phyloP scores from a whole-genome alignment of 1,284 basidiomycete genomes.

The Cerioporus squamosus region DNA sequence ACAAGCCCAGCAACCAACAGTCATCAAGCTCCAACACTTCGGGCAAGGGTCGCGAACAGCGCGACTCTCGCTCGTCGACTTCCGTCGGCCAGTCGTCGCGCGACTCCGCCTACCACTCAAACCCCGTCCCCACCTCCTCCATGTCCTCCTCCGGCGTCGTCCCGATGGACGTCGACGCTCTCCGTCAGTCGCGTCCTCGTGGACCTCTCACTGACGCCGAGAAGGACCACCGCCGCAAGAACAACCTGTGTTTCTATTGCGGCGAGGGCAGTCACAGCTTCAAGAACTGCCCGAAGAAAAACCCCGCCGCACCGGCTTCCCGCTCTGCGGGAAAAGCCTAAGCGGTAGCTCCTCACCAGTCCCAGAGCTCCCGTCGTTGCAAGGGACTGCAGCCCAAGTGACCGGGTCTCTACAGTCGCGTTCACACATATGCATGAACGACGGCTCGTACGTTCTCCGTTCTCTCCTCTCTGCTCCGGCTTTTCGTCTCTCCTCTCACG shows the following conservation, averaged over 20 bases:
- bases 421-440: constrained; percentile 12
- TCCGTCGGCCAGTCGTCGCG: no score
- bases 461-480: background rate
- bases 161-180: no score
- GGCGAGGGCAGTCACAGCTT: constrained; percentile 29
- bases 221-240: no score
- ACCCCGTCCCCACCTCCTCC: no score
- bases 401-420: constrained; percentile 11
- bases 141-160: no score
- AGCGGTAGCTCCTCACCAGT: constrained; percentile 25
- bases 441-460: constrained; percentile 3
- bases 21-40: no score
- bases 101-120: no score
- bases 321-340: constrained; percentile 38
- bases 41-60: no score
- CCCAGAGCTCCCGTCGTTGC: constrained; percentile 31
- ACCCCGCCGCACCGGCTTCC: constrained; percentile 11
- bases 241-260: constrained; percentile 37
- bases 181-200: no score
- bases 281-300: constrained; percentile 34
- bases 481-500: constrained; percentile 18
- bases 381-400: constrained; percentile 25
- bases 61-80: no score
- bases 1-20: no score
- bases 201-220: no score